Conservation (phyloP, 768 basidiomycete genomes). For the Hygrocybe coccinea region DNA sequence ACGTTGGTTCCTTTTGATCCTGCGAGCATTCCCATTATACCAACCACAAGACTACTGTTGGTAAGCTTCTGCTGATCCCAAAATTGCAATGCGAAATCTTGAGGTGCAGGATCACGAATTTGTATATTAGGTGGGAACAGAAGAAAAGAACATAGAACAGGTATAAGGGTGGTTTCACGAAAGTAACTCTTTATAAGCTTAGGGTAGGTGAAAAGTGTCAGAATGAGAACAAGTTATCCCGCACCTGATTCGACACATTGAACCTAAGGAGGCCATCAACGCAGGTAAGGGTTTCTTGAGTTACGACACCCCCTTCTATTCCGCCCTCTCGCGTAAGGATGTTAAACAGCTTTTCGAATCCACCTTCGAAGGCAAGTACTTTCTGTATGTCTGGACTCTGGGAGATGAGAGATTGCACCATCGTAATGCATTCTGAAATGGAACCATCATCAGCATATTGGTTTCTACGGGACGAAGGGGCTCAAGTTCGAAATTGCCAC, state of each 20-base stretch:
- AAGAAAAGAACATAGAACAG: conserved; percentile 61
- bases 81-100: conserved; percentile 91
- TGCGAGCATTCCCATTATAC: conserved; percentile 81
- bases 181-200: conserved; percentile 81
- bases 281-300: conserved; percentile 80
- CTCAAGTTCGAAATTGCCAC: background rate
- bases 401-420: conserved; percentile 74
- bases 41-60: conserved; percentile 75
- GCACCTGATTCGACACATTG: conserved; percentile 92
- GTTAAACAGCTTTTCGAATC: conserved; percentile 91
- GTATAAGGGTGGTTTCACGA: conserved; percentile 75
- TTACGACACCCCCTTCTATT: conserved; percentile 82
- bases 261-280: conserved; percentile 84
- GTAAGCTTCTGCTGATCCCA: conserved; percentile 91
- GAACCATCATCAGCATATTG: background rate
- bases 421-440: conserved; percentile 68
- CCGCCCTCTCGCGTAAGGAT: conserved; percentile 87
- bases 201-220: background rate
- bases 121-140: conserved; percentile 65
- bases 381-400: conserved; percentile 95
- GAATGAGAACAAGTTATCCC: conserved; percentile 2
- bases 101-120: conserved; percentile 56
- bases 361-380: conserved; percentile 92
- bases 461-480: background rate
- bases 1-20: conserved; percentile 64